Evolutionary conservation across 1,284 basidiomycete species (phyloP).

Genomic region (Xanthoconium separans): DNA sequence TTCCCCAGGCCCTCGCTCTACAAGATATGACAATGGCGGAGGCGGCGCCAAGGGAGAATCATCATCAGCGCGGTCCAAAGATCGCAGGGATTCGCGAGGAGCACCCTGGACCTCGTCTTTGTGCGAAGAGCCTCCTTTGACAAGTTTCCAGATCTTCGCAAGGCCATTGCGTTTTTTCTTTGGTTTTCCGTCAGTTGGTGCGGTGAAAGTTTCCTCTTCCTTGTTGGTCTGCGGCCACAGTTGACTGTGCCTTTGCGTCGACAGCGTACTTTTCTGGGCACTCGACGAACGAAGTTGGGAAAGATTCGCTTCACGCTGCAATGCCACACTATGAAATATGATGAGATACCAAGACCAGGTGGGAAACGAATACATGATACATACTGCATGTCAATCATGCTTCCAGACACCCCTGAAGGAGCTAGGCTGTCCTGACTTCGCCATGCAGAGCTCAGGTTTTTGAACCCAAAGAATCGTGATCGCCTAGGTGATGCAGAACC

Average conservation of each 20-base stretch:
- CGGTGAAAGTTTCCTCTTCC: conserved; percentile 29
- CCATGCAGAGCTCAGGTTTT: conserved; percentile 74
- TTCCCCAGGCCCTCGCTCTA: conserved; percentile 60
- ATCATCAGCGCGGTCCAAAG: conserved; percentile 54
- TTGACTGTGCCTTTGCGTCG: conserved; percentile 52
- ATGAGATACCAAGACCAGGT: conserved; percentile 7
- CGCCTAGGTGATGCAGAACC: conserved; percentile 66
- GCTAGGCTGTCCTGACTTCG: conserved; percentile 77
- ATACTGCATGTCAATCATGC: conserved; percentile 94
- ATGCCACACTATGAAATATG: conserved; percentile 54
- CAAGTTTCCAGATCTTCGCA: conserved; percentile 80
- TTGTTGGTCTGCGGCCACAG: conserved; percentile 49
- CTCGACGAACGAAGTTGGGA: conserved; percentile 41
- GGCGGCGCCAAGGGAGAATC: conserved; percentile 79
- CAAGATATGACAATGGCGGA: conserved; percentile 81
- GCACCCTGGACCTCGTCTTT: conserved; percentile 26
- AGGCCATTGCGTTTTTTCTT: conserved; percentile 80
- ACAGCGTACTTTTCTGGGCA: conserved; percentile 39
- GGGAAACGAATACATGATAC: conserved; percentile 35
- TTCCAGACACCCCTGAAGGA: conserved; percentile 73
- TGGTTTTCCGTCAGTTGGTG: conserved; percentile 34
- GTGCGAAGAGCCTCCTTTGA: conserved; percentile 58
- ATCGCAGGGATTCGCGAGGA: conserved; percentile 30
- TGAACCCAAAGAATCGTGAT: conserved; percentile 80
- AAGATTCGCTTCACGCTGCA: conserved; percentile 62